phyloP scores from a whole-genome alignment of 345 rosid species.

The Psidium friedrichsthalianum region DNA sequence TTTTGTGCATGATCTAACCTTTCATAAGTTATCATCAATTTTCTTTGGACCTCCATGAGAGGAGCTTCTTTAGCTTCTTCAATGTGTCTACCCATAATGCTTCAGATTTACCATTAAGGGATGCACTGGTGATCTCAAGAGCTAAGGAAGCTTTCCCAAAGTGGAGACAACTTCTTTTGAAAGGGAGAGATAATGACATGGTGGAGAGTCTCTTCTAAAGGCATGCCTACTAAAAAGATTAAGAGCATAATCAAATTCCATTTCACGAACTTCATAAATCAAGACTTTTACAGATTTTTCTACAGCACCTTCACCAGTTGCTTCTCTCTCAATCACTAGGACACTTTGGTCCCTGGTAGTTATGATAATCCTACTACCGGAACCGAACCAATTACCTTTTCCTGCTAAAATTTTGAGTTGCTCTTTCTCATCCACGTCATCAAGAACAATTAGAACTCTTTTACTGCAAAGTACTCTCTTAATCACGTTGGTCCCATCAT shows the following conservation, averaged over 20 bases:
- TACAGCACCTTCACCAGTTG: fast-evolving
- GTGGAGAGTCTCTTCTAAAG: background rate
- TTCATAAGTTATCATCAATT: too few relatives aligned
- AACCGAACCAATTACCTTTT: background rate
- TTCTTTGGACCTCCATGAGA: fast-evolving
- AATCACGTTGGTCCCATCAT: background rate
- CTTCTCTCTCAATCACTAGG: fast-evolving
- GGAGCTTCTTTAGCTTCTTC: background rate
- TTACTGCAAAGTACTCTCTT: fast-evolving
- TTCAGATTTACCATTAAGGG: fast-evolving
- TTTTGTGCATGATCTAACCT: too few relatives aligned
- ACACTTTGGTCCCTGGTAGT: background rate
- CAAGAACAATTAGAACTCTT: fast-evolving
- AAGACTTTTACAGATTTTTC: fast-evolving
- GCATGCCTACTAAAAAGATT: background rate
- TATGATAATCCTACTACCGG: background rate
- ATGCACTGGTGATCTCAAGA: background rate
- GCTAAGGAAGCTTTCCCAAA: background rate
- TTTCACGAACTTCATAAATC: fast-evolving
- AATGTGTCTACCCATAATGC: fast-evolving
- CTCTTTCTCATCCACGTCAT: fast-evolving
- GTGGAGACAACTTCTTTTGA: fast-evolving
- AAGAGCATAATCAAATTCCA: fast-evolving
- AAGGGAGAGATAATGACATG: fast-evolving
- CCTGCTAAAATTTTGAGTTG: background rate